A percentile compares a stretch with the other conserved stretches of the same genome.
phyloP scores from a whole-genome alignment of 495 filamentous ascomycete species.

The Rusavskia elegans region DNA sequence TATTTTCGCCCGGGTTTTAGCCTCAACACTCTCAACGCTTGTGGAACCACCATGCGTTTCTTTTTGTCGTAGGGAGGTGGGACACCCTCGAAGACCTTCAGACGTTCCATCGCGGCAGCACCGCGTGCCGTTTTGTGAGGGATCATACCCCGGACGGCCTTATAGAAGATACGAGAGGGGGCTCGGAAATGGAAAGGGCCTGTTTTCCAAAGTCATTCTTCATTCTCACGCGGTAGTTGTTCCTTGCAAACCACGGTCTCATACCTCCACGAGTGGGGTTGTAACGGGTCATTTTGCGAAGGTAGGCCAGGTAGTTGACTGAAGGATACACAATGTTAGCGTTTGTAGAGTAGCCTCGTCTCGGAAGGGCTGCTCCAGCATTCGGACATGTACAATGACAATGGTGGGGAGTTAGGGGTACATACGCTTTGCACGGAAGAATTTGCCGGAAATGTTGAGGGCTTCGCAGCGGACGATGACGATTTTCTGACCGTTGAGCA shows the following conservation, averaged over 20 bases:
- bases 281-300: slow-evolving; percentile 98
- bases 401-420: too few relatives aligned
- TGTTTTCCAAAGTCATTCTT: slow-evolving; percentile 27
- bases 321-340: slow-evolving; percentile 15
- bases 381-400: too few relatives aligned
- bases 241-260: slow-evolving; percentile 14
- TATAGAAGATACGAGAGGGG: slow-evolving; percentile 98
- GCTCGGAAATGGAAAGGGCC: slow-evolving; percentile 99
- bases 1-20: slow-evolving; percentile 98
- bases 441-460: slow-evolving; percentile 99
- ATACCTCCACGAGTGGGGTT: slow-evolving; percentile 95
- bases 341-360: too few relatives aligned
- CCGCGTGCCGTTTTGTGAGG: slow-evolving; percentile 98
- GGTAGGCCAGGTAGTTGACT: slow-evolving; percentile 99
- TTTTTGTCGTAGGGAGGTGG: slow-evolving; percentile 98
- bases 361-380: too few relatives aligned
- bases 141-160: slow-evolving; percentile 99
- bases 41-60: slow-evolving; percentile 98
- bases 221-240: not conserved
- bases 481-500: slow-evolving; percentile 98
- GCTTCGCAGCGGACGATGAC: slow-evolving; percentile 97
- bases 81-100: slow-evolving; percentile 99
- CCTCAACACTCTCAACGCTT: slow-evolving; percentile 85
- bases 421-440: slow-evolving; percentile 99
- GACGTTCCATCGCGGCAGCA: slow-evolving; percentile 86